Evolutionary conservation across 208 protist species (phyloP), one percentile per base, ranked within the genome.

Genomic region (Lotmaria passim): DNA sequence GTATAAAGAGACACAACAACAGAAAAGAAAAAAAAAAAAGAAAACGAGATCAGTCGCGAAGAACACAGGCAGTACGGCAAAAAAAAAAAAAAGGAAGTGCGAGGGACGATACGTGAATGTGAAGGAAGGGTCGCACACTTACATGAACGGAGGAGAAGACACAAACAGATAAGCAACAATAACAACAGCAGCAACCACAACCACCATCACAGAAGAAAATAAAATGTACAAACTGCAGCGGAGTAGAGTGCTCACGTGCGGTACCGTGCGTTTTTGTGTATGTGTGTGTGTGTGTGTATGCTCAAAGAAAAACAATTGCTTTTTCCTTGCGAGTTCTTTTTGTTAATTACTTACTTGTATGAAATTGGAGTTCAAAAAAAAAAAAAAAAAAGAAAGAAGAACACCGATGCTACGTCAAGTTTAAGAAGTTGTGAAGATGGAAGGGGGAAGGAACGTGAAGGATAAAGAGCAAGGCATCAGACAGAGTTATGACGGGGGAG

Each of bases 291-390:
- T 39, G 28, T 24, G 59, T 17, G 59, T 52, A 39, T 14, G 7
- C 31, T 10, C 19, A 39, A 28, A 8, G 21, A 43, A 34, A 14
- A 19, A 39, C 36, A 12, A 39, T 39, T 12, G 36, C 17, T 47
- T 47, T 47, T 47, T 47, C 19, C 19, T 47, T 48, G 44, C 5
- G 7, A 23, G 7, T 21, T 48, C 19, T 48, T 48, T 44, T 34
- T 65, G 31, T 63, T 23, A 4, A 47, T 21, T 21, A 47, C 19
- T 21, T 6, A 47, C 5, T 23, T 47, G 6, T 21, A 47, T 39
- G 36, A 14, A 39, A 39, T 6, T 6, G 21, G 48, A 70, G 39
- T 34, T 38, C 41, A 24, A 14, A 52, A 39, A 36, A 62, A 57
- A 38, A 63, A 41, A 34, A 74, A 39, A 12, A 12, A 6, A 39